These are phyloP conservation scores for Cerrena zonata DNA, from an alignment of 1,284 basidiomycete genomes.

Conservation along the genomic window DNA sequence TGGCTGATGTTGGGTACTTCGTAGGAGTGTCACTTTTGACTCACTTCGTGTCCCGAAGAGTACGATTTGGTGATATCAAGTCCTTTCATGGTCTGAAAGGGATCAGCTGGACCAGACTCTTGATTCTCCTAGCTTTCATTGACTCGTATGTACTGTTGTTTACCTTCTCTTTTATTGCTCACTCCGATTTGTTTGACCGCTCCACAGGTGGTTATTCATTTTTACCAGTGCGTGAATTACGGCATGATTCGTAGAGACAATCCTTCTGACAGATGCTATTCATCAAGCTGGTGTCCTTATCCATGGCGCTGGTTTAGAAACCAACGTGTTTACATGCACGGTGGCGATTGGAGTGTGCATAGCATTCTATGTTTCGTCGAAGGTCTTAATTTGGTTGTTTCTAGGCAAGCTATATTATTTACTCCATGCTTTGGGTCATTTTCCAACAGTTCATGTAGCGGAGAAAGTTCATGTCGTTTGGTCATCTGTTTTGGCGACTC, in stretches of 20 bases:
- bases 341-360: slow-evolving; percentile 35
- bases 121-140: slow-evolving; percentile 25
- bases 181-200: slow-evolving; percentile 2
- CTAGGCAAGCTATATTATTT: slow-evolving; percentile 21
- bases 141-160: slow-evolving; percentile 22
- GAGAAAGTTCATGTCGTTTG: slow-evolving; percentile 36
- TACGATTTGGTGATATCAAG: slow-evolving; percentile 18
- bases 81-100: slow-evolving; percentile 18
- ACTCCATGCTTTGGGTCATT: slow-evolving; percentile 5
- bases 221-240: slow-evolving; percentile 25
- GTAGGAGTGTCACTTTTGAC: slow-evolving; percentile 28
- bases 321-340: slow-evolving; percentile 26
- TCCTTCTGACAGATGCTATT: slow-evolving; percentile 2
- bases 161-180: slow-evolving; percentile 1
- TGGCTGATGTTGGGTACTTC: neutral
- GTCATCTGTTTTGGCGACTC: slow-evolving; percentile 17
- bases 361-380: slow-evolving; percentile 33
- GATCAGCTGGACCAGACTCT: slow-evolving; percentile 24
- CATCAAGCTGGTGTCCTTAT: slow-evolving; percentile 31
- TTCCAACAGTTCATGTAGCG: slow-evolving; percentile 19
- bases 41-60: slow-evolving; percentile 26
- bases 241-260: neutral
- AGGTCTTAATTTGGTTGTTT: slow-evolving; percentile 37
- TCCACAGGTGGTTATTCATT: slow-evolving; percentile 28
- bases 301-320: slow-evolving; percentile 33